phyloP scores from a whole-genome alignment of 768 basidiomycete species.

The Lentinula raphanica region DNA sequence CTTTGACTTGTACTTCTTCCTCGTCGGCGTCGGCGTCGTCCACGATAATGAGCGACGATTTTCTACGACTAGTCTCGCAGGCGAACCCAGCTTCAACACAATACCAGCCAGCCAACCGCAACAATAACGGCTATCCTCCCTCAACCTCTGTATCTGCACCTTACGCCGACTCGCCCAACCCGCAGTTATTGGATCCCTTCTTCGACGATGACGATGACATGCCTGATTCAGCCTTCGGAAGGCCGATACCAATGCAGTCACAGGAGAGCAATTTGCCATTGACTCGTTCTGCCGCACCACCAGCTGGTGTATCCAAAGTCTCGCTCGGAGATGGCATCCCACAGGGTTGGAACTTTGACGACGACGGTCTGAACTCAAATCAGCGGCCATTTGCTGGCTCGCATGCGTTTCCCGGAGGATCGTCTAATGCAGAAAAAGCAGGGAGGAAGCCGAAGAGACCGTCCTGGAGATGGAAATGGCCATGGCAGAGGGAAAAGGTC shows the following conservation, averaged over 20 bases:
- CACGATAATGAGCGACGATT: conserved; percentile 62
- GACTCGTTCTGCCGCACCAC: conserved; percentile 51
- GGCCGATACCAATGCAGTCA: conserved; percentile 42
- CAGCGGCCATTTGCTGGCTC: conserved; percentile 37
- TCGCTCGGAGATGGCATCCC: conserved; percentile 45
- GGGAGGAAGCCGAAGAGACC: conserved; percentile 13
- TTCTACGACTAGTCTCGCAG: conserved; percentile 65
- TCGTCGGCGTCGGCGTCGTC: conserved; percentile 8
- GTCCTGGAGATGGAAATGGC: conserved; percentile 82
- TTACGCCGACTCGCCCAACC: conserved; percentile 32
- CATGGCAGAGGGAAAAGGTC: conserved; percentile 70
- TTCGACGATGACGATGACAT: conserved; percentile 78
- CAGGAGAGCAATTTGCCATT: conserved; percentile 58
- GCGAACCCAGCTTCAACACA: conserved; percentile 57
- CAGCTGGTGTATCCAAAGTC: conserved; percentile 50
- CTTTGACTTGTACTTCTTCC: neutral
- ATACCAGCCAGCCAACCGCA: conserved; percentile 40
- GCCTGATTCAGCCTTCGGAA: conserved; percentile 65
- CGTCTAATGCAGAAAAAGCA: conserved; percentile 15
- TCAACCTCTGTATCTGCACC: conserved; percentile 31
- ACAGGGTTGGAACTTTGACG: conserved; percentile 73
- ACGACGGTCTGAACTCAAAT: conserved; percentile 43
- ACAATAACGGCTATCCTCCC: conserved; percentile 52
- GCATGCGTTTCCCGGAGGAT: conserved; percentile 30
- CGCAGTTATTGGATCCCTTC: conserved; percentile 74